Percentiles rank a stretch among this genome's conserved stretches.
phyloP scores from a whole-genome alignment of 2,329 filamentous ascomycete genomes.

The Verticillium albo-atrum region DNA sequence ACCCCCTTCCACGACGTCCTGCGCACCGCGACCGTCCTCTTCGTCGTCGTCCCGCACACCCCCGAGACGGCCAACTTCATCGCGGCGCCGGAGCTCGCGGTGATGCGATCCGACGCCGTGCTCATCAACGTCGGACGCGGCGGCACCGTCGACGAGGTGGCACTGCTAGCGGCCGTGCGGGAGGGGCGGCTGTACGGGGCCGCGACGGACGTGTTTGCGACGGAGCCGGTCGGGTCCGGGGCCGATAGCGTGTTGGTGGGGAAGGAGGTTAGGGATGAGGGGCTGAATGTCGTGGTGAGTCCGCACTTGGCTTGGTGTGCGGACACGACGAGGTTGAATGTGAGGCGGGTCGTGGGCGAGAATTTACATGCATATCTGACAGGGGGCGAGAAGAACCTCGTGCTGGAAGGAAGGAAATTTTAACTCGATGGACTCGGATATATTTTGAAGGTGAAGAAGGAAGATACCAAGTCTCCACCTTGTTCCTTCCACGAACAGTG shows the following conservation, averaged over 20 bases:
- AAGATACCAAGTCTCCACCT: background rate
- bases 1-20: slow-evolving; percentile 15
- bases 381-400: slow-evolving; percentile 7
- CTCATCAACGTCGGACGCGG: slow-evolving; percentile 25
- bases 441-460: background rate
- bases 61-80: slow-evolving; percentile 15
- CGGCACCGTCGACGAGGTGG: slow-evolving; percentile 27
- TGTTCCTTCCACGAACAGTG: no score
- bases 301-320: slow-evolving; percentile 22
- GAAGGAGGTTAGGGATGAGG: slow-evolving; percentile 1
- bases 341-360: slow-evolving; percentile 8
- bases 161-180: slow-evolving; percentile 23
- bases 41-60: slow-evolving; percentile 17
- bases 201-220: slow-evolving; percentile 26
- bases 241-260: slow-evolving; percentile 10
- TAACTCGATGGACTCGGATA: background rate
- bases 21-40: slow-evolving; percentile 15
- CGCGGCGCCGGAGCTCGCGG: slow-evolving; percentile 9
- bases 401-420: slow-evolving; percentile 5
- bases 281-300: slow-evolving; percentile 24
- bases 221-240: slow-evolving; percentile 16
- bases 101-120: slow-evolving; percentile 17
- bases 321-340: slow-evolving; percentile 11
- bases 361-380: slow-evolving; percentile 7
- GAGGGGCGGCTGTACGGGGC: slow-evolving; percentile 25